Percentiles rank a stretch among this genome's conserved stretches.
phyloP scores from a whole-genome alignment of 305 asterid genomes.

The Caryopteris hybrid region DNA sequence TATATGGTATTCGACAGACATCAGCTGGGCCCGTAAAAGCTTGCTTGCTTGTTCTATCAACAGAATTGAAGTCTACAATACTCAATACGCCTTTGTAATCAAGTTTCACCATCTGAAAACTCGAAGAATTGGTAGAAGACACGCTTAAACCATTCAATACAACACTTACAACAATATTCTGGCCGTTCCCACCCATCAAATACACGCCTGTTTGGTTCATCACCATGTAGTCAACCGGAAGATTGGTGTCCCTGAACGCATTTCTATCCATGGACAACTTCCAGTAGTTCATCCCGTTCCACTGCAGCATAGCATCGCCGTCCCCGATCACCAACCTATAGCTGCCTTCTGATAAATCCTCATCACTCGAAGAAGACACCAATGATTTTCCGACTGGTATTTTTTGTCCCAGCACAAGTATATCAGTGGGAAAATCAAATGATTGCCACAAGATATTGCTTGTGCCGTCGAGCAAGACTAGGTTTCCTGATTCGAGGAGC shows the following conservation, averaged over 20 bases:
- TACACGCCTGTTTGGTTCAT: constrained; percentile 49
- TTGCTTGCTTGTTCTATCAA: neutral
- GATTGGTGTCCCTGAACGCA: constrained; percentile 33
- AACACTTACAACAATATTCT: constrained; percentile 30
- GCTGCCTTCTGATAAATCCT: constrained; percentile 35
- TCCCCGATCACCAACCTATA: constrained; percentile 27
- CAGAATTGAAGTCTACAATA: constrained; percentile 16
- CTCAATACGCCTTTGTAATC: constrained; percentile 40
- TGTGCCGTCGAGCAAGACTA: constrained; percentile 30
- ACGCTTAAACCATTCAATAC: constrained; percentile 8
- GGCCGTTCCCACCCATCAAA: constrained; percentile 41
- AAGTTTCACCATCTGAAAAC: constrained; percentile 31
- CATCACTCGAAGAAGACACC: constrained; percentile 25
- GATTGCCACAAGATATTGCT: constrained; percentile 40
- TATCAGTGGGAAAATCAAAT: constrained; percentile 47
- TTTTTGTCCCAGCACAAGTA: constrained; percentile 35
- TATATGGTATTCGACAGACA: constrained; percentile 45
- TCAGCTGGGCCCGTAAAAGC: constrained; percentile 50
- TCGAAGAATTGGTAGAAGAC: no score
- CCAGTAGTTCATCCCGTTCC: constrained; percentile 59
- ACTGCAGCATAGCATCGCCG: constrained; percentile 39
- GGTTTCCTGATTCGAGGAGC: constrained; percentile 48
- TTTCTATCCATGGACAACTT: constrained; percentile 44
- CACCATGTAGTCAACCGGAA: constrained; percentile 42
- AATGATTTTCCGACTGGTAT: constrained; percentile 32